phyloP scores from a whole-genome alignment of 2,329 filamentous ascomycete species.

The Aquanectria penicillioides region DNA sequence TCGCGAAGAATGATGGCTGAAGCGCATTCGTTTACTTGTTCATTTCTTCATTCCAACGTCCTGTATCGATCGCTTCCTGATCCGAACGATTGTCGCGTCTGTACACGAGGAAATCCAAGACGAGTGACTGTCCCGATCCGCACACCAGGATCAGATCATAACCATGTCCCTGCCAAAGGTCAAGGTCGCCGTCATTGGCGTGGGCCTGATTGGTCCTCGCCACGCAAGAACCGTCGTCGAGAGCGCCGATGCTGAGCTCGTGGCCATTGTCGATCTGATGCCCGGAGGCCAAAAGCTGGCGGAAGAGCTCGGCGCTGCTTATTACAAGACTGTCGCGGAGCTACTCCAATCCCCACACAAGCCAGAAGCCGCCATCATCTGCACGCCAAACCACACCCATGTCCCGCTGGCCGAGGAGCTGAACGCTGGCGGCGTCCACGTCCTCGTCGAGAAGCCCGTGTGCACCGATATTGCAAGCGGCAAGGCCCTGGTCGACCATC shows the following conservation, averaged over 20 bases:
- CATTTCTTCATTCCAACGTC: no score
- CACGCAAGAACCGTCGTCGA: slow-evolving; percentile 43
- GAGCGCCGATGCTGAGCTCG: slow-evolving; percentile 34
- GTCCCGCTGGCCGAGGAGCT: slow-evolving; percentile 60
- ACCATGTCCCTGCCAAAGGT: slow-evolving; percentile 24
- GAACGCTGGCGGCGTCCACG: slow-evolving; percentile 57
- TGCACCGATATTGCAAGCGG: slow-evolving; percentile 53
- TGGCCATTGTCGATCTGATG: slow-evolving; percentile 45
- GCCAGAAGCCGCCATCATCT: slow-evolving; percentile 66
- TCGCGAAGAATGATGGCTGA: no score
- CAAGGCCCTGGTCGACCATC: slow-evolving; percentile 40
- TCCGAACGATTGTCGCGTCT: no score
- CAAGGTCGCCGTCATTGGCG: slow-evolving; percentile 42
- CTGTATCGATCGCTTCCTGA: no score
- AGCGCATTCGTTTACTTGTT: no score
- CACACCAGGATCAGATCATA: neutral
- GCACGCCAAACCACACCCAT: slow-evolving; percentile 69
- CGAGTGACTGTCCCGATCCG: no score
- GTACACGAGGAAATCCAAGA: no score
- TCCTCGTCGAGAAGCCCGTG: slow-evolving; percentile 68
- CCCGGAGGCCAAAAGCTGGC: slow-evolving; percentile 34
- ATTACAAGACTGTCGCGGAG: slow-evolving; percentile 48
- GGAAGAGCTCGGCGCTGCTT: slow-evolving; percentile 30
- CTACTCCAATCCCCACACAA: slow-evolving; percentile 52
- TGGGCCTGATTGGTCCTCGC: slow-evolving; percentile 44